phyloP scores from a whole-genome alignment of 1,284 basidiomycete species.

The Tilletia caries region DNA sequence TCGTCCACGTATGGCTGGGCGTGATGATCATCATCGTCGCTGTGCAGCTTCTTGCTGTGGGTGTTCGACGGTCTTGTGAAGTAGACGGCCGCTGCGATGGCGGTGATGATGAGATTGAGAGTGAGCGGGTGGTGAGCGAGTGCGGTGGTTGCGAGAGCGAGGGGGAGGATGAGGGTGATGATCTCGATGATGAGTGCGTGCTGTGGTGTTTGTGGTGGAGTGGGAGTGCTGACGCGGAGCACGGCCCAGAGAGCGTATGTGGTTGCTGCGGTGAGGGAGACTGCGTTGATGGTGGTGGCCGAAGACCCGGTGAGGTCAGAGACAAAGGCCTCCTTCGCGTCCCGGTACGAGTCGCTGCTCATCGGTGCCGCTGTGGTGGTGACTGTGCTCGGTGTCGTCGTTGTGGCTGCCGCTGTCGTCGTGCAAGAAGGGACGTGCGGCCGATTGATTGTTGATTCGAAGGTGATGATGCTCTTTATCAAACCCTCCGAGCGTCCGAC shows the following conservation, averaged over 20 bases:
- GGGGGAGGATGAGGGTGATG: constrained; percentile 67
- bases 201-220: no score
- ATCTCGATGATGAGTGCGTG: constrained; percentile 60
- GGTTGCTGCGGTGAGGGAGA: constrained; percentile 71
- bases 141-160: constrained; percentile 74
- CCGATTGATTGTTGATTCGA: no score
- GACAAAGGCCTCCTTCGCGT: constrained; percentile 81
- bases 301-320: constrained; percentile 74
- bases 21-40: no score
- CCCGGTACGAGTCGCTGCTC: constrained; percentile 63
- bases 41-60: no score
- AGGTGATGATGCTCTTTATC: no score
- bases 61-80: not conserved
- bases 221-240: constrained; percentile 13
- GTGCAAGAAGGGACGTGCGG: no score
- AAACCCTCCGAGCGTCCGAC: no score
- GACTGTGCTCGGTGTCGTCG: no score
- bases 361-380: not conserved
- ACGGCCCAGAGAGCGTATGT: constrained; percentile 52
- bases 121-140: constrained; percentile 64
- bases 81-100: constrained; percentile 52
- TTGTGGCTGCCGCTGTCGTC: no score
- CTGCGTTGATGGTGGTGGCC: constrained; percentile 69
- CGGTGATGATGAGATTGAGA: constrained; percentile 61
- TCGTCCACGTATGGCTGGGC: no score